Conservation (phyloP, 495 filamentous ascomycete species). For the Amphirosellinia nigrospora region DNA sequence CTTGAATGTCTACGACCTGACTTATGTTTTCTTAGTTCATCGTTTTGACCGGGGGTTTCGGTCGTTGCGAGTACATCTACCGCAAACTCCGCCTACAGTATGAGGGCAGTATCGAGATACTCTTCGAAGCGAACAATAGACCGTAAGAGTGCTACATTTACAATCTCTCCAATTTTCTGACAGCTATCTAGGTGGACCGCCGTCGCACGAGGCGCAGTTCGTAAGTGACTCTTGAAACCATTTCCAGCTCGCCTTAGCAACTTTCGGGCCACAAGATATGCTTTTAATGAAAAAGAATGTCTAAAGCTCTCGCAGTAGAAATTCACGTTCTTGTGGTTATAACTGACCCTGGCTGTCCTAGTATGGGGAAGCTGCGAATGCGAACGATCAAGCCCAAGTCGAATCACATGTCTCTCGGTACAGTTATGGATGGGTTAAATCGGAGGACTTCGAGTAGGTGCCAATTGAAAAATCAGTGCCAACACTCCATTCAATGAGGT, state of each 20-base stretch:
- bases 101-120: background rate
- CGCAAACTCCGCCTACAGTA: background rate
- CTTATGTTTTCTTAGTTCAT: constrained; percentile 10
- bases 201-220: constrained; percentile 14
- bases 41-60: constrained; percentile 14
- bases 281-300: too few relatives aligned
- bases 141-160: background rate
- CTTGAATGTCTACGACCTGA: background rate
- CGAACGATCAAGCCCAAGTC: background rate
- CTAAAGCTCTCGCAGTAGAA: too few relatives aligned
- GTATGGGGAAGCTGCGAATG: background rate
- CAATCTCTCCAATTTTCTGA: background rate
- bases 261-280: too few relatives aligned
- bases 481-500: background rate
- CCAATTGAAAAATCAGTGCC: background rate
- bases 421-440: constrained; percentile 7
- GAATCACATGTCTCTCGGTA: constrained; percentile 18
- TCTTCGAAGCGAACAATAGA: background rate
- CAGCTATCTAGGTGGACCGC: background rate
- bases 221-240: too few relatives aligned
- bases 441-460: constrained; percentile 12
- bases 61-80: constrained; percentile 5
- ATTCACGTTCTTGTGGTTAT: too few relatives aligned
- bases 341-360: too few relatives aligned
- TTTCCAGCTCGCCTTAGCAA: too few relatives aligned